These are phyloP conservation scores for Porphyrellus cyaneotinctus DNA, from an alignment of 768 basidiomycete genomes.

Conservation along the genomic window DNA sequence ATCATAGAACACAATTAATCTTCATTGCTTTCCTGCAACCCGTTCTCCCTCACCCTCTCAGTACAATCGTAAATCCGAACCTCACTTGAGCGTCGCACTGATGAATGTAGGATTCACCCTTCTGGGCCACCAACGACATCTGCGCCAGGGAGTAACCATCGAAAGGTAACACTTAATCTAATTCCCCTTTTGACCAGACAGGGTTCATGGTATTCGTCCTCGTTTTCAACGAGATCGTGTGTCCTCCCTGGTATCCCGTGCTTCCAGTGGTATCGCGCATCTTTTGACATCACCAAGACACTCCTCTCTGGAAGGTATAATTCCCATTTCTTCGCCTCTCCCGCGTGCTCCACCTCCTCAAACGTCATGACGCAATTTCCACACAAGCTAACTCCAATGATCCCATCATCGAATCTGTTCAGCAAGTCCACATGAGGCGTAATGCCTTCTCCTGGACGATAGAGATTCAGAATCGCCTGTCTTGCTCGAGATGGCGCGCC, in stretches of 20 bases:
- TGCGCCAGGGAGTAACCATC: slow-evolving; percentile 83
- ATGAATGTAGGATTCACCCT: slow-evolving; percentile 10
- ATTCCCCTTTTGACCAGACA: slow-evolving; percentile 48
- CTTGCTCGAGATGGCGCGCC: slow-evolving; percentile 45
- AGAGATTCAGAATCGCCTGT: slow-evolving; percentile 89
- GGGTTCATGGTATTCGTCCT: slow-evolving; percentile 17
- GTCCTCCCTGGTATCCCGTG: slow-evolving; percentile 75
- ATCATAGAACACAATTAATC: slow-evolving; percentile 30
- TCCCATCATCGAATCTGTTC: slow-evolving; percentile 81
- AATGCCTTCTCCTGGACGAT: slow-evolving; percentile 87
- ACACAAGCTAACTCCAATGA: slow-evolving; percentile 80
- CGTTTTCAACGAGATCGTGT: slow-evolving; percentile 54
- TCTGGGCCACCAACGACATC: slow-evolving; percentile 66
- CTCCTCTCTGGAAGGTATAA: slow-evolving; percentile 75
- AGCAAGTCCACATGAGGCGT: slow-evolving; percentile 84
- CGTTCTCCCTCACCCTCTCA: not conserved
- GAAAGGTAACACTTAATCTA: slow-evolving; percentile 79
- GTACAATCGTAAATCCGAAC: not conserved
- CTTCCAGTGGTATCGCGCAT: slow-evolving; percentile 82
- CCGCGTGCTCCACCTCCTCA: slow-evolving; percentile 25
- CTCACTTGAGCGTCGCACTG: not conserved
- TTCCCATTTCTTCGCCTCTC: slow-evolving; percentile 28
- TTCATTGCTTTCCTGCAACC: slow-evolving; percentile 12
- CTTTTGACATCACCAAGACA: slow-evolving; percentile 71
- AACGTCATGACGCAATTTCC: slow-evolving; percentile 83